phyloP scores from a whole-genome alignment of 2,329 filamentous ascomycete species.

The Phoma sp. region DNA sequence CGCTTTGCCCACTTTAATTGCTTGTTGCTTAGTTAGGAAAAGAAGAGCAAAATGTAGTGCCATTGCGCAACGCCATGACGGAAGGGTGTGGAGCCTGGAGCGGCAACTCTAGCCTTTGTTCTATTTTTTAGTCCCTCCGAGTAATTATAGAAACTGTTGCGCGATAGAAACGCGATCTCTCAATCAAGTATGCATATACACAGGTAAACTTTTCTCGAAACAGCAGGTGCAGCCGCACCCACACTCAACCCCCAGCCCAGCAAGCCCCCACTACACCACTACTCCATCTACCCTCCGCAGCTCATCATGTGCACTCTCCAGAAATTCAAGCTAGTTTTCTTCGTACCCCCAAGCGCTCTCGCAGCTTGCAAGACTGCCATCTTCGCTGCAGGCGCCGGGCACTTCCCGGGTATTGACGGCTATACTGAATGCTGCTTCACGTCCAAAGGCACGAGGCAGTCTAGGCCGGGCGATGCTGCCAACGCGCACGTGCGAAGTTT shows the following conservation, averaged over 20 bases:
- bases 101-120: no score
- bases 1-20: no score
- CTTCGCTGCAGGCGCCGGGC: slow-evolving; percentile 55
- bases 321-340: slow-evolving; percentile 55
- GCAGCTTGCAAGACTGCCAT: slow-evolving; percentile 52
- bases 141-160: no score
- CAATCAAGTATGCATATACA: no score
- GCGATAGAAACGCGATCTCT: no score
- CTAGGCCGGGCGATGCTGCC: slow-evolving; percentile 66
- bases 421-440: slow-evolving; percentile 55
- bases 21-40: no score
- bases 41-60: no score
- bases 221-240: not conserved
- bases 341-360: slow-evolving; percentile 49
- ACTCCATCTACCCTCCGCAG: not conserved
- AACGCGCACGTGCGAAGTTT: slow-evolving; percentile 58
- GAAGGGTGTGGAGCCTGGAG: no score
- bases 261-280: not conserved
- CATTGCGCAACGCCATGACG: no score
- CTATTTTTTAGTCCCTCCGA: no score
- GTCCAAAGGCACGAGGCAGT: slow-evolving; percentile 66
- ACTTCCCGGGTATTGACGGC: slow-evolving; percentile 49
- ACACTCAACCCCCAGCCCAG: not conserved
- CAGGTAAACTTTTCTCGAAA: not conserved
- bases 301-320: slow-evolving; percentile 18